phyloP scores from a whole-genome alignment of 108 stramenopile genomes.

The Skeletonema marinoi region DNA sequence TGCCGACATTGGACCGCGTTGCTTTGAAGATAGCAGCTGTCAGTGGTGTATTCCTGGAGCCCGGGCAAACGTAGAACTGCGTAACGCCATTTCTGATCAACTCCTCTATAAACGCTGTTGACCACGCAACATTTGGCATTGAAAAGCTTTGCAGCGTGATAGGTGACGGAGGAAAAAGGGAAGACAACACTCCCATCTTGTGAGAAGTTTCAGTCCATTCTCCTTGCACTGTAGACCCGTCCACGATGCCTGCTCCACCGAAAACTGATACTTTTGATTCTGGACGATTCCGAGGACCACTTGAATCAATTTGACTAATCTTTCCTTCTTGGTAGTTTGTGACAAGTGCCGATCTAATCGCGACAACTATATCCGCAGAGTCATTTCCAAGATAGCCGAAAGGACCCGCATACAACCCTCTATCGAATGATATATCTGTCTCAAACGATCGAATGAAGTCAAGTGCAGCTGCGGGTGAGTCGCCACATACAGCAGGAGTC shows the following conservation, averaged over 20 bases:
- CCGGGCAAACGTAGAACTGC: constrained; percentile 89
- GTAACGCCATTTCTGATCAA: constrained; percentile 82
- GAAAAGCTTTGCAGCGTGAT: constrained; percentile 66
- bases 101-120: constrained; percentile 89
- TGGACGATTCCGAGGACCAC: constrained; percentile 2
- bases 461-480: constrained; percentile 48
- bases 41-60: constrained; percentile 90
- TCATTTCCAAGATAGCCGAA: constrained; percentile 75
- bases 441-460: constrained; percentile 76
- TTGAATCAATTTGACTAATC: neutral
- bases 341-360: constrained; percentile 72
- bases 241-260: constrained; percentile 86
- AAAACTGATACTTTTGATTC: constrained; percentile 59
- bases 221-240: constrained; percentile 78
- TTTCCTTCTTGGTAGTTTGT: constrained; percentile 21
- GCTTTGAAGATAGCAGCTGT: constrained; percentile 78
- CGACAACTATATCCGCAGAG: constrained; percentile 77
- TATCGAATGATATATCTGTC: constrained; percentile 57
- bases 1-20: constrained; percentile 62
- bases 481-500: constrained; percentile 86
- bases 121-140: constrained; percentile 88
- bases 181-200: constrained; percentile 79
- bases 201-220: constrained; percentile 87
- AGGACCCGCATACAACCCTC: constrained; percentile 86
- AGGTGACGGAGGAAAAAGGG: constrained; percentile 79